Conservation (phyloP, 257 asterid genomes). For the Solanum appendiculatum region DNA sequence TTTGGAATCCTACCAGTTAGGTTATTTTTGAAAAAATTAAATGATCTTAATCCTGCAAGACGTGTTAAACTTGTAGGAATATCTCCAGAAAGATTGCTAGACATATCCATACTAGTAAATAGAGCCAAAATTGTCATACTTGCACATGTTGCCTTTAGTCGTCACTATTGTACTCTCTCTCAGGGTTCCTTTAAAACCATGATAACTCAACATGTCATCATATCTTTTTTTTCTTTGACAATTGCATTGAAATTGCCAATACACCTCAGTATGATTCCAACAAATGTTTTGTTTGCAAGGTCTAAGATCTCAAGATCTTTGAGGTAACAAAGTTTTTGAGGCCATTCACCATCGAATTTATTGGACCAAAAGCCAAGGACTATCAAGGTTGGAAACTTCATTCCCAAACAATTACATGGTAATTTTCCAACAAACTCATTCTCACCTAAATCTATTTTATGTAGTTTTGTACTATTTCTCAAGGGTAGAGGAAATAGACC, state of each 20-base stretch:
- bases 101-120: constrained; percentile 14
- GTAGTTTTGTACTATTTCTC: no score
- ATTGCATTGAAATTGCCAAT: no score
- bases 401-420: no score
- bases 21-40: background rate
- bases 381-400: background rate
- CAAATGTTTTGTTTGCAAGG: no score
- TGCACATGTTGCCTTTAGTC: background rate
- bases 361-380: constrained; percentile 14
- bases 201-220: background rate
- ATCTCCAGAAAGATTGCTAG: constrained; percentile 12
- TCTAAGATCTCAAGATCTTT: constrained; percentile 9
- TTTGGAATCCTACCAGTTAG: constrained; percentile 19
- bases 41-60: constrained; percentile 8
- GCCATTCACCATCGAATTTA: constrained; percentile 7
- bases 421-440: no score
- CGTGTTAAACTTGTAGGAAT: constrained; percentile 17
- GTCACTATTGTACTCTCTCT: background rate
- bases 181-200: no score
- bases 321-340: constrained; percentile 10
- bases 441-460: no score
- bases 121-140: background rate
- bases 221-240: background rate
- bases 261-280: no score
- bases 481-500: no score